phyloP scores from a whole-genome alignment of 176 grass and related monocot species.

The Oryza glumipatula region DNA sequence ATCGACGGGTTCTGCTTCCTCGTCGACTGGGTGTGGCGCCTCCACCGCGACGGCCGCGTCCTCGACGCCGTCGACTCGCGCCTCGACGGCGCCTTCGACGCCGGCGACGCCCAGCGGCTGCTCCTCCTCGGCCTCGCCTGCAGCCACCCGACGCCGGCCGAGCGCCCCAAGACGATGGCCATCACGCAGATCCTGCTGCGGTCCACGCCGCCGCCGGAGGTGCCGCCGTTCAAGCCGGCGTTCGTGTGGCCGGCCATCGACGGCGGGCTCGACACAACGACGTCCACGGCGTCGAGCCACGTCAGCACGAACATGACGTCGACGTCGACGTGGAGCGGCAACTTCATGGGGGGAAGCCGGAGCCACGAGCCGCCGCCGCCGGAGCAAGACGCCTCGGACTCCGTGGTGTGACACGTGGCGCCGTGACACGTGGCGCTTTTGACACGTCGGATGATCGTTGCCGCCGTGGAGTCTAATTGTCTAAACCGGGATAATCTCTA shows the following conservation, averaged over 20 bases:
- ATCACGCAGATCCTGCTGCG: conserved; percentile 65
- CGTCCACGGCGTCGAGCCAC: conserved; percentile 41
- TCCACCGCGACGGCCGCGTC: conserved; percentile 67
- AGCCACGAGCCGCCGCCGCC: conserved; percentile 6
- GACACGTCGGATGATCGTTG: background rate
- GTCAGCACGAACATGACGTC: conserved; percentile 48
- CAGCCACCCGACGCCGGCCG: conserved; percentile 64
- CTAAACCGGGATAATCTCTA: conserved; percentile 9
- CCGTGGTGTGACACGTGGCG: background rate
- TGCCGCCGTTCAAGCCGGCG: conserved; percentile 70
- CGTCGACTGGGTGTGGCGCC: conserved; percentile 84
- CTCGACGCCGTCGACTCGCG: conserved; percentile 65
- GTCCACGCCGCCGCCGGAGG: conserved; percentile 43
- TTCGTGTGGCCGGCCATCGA: conserved; percentile 68
- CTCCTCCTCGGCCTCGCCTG: conserved; percentile 82
- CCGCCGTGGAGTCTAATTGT: conserved; percentile 13
- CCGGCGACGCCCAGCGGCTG: conserved; percentile 58
- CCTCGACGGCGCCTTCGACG: conserved; percentile 45
- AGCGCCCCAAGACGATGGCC: conserved; percentile 64
- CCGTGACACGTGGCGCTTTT: background rate
- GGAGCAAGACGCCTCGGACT: conserved; percentile 20
- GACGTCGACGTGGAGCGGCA: conserved; percentile 55
- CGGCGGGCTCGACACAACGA: conserved; percentile 35
- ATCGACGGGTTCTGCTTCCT: conserved; percentile 49
- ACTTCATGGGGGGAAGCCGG: conserved; percentile 25